phyloP scores from a whole-genome alignment of 208 protist genomes.

The Balamuthia mandrillaris region DNA sequence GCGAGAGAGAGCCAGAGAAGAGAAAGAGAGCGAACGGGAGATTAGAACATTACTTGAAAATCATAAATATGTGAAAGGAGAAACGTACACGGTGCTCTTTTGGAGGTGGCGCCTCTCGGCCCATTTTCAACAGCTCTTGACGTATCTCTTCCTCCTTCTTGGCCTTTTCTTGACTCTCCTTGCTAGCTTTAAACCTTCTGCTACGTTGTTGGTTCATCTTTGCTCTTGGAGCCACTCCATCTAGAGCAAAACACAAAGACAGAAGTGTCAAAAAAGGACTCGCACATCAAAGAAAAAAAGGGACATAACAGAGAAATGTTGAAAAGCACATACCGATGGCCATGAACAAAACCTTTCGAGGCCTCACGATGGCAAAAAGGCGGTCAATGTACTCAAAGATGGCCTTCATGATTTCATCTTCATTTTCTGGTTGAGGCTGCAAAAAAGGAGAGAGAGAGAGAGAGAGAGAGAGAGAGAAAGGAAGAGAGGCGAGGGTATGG shows the following conservation, averaged over 20 bases:
- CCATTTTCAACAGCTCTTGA: background rate
- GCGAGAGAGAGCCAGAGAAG: background rate
- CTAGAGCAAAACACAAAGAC: conserved; percentile 63
- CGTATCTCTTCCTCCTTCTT: conserved; percentile 30
- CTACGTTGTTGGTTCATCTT: conserved; percentile 99
- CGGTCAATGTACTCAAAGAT: conserved; percentile 96
- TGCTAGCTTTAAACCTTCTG: conserved; percentile 91
- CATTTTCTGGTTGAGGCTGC: conserved; percentile 54
- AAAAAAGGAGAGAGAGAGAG: background rate
- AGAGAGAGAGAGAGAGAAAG: background rate
- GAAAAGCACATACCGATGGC: conserved; percentile 70
- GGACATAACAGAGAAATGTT: background rate
- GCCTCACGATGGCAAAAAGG: conserved; percentile 94
- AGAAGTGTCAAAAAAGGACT: background rate
- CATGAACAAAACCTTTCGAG: conserved; percentile 95
- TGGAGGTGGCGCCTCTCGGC: conserved; percentile 21
- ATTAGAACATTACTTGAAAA: background rate
- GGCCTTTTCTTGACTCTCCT: conserved; percentile 82
- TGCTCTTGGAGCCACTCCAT: conserved; percentile 97
- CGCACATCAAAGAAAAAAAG: background rate
- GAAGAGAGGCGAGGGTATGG: background rate
- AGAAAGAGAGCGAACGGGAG: background rate
- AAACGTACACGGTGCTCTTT: conserved; percentile 45
- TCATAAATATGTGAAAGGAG: background rate
- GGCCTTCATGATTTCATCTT: conserved; percentile 80